Evolutionary conservation across 192 early-diverging fungal genomes (phyloP).

Genomic region (Backusella luteola): DNA sequence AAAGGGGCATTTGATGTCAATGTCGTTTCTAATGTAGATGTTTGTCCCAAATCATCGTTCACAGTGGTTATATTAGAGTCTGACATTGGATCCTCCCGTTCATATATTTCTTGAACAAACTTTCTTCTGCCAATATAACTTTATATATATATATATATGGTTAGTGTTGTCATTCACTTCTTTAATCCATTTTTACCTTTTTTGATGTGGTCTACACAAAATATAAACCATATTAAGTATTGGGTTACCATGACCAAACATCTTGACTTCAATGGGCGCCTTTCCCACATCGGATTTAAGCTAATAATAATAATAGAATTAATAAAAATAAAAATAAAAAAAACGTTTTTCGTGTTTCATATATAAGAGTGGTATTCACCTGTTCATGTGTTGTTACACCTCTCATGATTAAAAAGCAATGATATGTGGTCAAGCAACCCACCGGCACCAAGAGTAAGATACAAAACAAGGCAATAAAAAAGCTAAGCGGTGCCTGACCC

Average conservation of each 20-base stretch:
- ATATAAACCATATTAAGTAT: slow-evolving; percentile 52
- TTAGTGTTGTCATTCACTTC: neutral
- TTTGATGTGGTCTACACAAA: slow-evolving; percentile 51
- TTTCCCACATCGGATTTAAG: slow-evolving; percentile 23
- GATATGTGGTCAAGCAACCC: slow-evolving; percentile 68
- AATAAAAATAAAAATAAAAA: too few species aligned
- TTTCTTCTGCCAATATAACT: slow-evolving; percentile 20
- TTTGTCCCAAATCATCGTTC: neutral
- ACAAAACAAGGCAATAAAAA: slow-evolving; percentile 67
- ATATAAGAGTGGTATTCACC: slow-evolving; percentile 31
- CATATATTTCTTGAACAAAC: slow-evolving; percentile 1
- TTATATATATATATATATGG: neutral
- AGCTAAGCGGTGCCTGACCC: slow-evolving; percentile 18
- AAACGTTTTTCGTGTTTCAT: neutral
- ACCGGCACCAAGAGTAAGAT: slow-evolving; percentile 61
- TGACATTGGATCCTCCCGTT: neutral
- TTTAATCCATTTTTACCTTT: slow-evolving; percentile 36
- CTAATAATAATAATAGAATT: slow-evolving; percentile 5
- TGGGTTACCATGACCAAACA: slow-evolving; percentile 50
- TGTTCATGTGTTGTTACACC: slow-evolving; percentile 91
- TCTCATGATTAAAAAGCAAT: slow-evolving; percentile 63
- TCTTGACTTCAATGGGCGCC: slow-evolving; percentile 34
- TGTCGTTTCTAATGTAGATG: neutral
- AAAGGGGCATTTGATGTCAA: neutral
- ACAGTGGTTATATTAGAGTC: neutral